Evolutionary conservation across 805 yeast species (phyloP).

Genomic region (Saccharomycopsis lassenensis): DNA sequence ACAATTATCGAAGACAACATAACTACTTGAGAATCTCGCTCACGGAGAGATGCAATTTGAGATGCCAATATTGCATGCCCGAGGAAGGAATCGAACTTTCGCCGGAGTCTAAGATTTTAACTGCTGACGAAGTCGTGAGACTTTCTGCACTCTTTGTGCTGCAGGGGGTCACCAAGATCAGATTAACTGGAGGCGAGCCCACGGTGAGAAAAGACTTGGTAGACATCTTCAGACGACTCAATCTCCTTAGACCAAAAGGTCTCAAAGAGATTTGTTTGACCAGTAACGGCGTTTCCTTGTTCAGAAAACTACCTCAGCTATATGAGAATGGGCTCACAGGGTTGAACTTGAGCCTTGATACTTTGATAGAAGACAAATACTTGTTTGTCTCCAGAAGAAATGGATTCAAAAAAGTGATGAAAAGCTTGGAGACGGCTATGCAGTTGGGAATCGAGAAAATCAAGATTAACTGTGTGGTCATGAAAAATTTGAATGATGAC

Average conservation of each 20-base stretch:
- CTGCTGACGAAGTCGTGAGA: conserved; percentile 33
- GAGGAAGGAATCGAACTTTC: conserved; percentile 43
- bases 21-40: conserved; percentile 40
- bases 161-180: conserved; percentile 40
- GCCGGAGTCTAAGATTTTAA: conserved; percentile 30
- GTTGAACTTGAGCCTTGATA: conserved; percentile 38
- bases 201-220: conserved; percentile 41
- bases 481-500: conserved; percentile 40
- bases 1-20: conserved; percentile 34
- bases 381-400: conserved; percentile 37
- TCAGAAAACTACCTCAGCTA: conserved; percentile 35
- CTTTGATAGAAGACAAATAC: conserved; percentile 41
- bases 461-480: conserved; percentile 40
- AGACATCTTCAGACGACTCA: conserved; percentile 30
- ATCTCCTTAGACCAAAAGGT: conserved; percentile 26
- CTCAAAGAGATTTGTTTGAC: conserved; percentile 40
- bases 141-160: conserved; percentile 34
- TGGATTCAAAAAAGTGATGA: conserved; percentile 34
- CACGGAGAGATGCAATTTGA: conserved; percentile 39
- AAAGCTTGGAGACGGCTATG: conserved; percentile 33
- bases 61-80: conserved; percentile 45
- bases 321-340: conserved; percentile 34
- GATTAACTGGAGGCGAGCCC: conserved; percentile 50
- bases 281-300: conserved; percentile 40
- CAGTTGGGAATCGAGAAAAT: conserved; percentile 34